Base-by-base conservation (phyloP, 106 monocot species). In the Dioscorea alata region DNA sequence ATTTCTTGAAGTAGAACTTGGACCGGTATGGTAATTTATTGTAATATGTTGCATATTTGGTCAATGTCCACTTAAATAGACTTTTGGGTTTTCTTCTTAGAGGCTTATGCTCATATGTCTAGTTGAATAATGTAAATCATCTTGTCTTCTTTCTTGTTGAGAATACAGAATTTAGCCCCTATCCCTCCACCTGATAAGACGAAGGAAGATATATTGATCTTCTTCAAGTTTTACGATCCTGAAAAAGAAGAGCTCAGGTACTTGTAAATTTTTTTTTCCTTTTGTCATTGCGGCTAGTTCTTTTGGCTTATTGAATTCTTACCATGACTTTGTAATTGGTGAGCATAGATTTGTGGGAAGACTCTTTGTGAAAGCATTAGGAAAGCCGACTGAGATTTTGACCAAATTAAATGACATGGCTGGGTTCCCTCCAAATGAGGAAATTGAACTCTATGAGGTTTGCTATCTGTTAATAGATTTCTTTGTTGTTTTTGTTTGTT, bases 391-490 rank as follows among this genome's bases (percentile, higher is more conserved):
- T 25, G 97, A 97, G 60, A 92, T 97, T 33, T 71, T 97, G 49
- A 62, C 74, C 31, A 97, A 87, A 73, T 60, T 97, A 61, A 97
- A 97, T 80, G 87, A 92, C 82, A 80, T 97, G 86, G 89, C 92
- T 75, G 92, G 97, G 16, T 97, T 92, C 60, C 65, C 77, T 63
- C 75, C 74, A 33, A 74, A 82, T 76, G 86, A 92, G 71, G 89
- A 97, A 79, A 89, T 97, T 81, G 86, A 87, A 79, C 81, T 97
- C 24, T 97, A 84, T 74, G 97, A 97, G 97, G 96, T 92, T 13
- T 69, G 74, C 64, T 12, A 56, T 60, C 51, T 12, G 28, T 68
- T 33, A 33, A 52, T 21, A 49, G 61, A 65, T 7, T 52, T 66
- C 13, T 33, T 56, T 58, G 17, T 5, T 17, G 32, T 56, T 17